Conservation (phyloP, 768 basidiomycete genomes). For the Leccinum subgranulosum region DNA sequence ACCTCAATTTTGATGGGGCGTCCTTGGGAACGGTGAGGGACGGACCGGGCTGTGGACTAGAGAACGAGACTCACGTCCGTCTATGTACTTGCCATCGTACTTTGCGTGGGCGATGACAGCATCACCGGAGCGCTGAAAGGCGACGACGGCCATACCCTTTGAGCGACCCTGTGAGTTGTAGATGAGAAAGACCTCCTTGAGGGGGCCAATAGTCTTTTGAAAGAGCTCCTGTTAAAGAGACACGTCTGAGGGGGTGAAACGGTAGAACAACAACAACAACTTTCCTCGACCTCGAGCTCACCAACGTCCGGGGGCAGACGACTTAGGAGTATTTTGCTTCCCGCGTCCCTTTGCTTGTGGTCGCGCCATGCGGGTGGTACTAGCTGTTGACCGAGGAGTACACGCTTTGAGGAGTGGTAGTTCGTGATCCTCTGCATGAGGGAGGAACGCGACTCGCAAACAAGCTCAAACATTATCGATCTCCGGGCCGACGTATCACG, state of each 20-base stretch:
- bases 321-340: constrained; percentile 69
- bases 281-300: constrained; percentile 66
- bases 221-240: constrained; percentile 59
- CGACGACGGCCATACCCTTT: constrained; percentile 78
- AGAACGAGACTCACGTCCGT: constrained; percentile 42
- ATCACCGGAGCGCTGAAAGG: constrained; percentile 61
- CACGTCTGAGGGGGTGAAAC: constrained; percentile 5
- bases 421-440: constrained; percentile 31
- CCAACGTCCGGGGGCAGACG: constrained; percentile 65
- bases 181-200: constrained; percentile 67
- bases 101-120: constrained; percentile 61
- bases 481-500: neutral
- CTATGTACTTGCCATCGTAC: constrained; percentile 76
- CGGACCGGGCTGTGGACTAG: neutral
- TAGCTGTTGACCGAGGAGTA: constrained; percentile 52
- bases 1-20: constrained; percentile 67
- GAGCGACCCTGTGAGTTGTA: constrained; percentile 74
- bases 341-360: constrained; percentile 37
- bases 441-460: neutral
- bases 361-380: constrained; percentile 63
- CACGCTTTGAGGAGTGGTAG: constrained; percentile 53
- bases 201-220: constrained; percentile 70
- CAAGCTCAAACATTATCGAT: constrained; percentile 3
- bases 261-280: constrained; percentile 6
- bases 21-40: constrained; percentile 36